A percentile compares a stretch with the other conserved stretches of the same genome.
phyloP scores from a whole-genome alignment of 2,329 filamentous ascomycete species.

The Dothistroma pini region DNA sequence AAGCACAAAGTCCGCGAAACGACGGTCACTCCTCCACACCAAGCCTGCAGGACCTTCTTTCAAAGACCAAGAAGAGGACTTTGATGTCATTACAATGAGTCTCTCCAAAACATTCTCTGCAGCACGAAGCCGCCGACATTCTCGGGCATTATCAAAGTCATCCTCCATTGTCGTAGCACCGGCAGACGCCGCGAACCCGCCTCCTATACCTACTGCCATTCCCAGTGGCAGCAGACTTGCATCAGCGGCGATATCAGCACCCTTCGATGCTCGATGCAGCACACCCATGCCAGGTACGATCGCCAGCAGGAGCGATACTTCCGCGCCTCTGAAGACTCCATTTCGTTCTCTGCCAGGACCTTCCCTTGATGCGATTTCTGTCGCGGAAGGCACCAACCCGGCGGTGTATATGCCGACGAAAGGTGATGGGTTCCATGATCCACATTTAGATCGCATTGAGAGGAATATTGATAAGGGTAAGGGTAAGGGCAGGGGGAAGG shows the following conservation, averaged over 20 bases:
- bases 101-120: slow-evolving; percentile 16
- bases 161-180: background rate
- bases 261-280: background rate
- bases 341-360: background rate
- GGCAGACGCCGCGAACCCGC: background rate
- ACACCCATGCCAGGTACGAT: background rate
- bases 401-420: slow-evolving; percentile 9
- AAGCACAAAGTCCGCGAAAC: slow-evolving; percentile 1
- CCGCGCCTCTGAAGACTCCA: background rate
- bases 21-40: slow-evolving; percentile 7
- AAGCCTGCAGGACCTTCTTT: background rate
- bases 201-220: background rate
- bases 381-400: slow-evolving; percentile 1
- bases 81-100: slow-evolving; percentile 27
- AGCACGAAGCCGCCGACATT: slow-evolving; percentile 4
- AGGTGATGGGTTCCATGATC: slow-evolving; percentile 6
- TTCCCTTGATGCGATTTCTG: background rate
- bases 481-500: slow-evolving; percentile 11
- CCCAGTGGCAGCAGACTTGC: background rate
- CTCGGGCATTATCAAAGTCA: background rate
- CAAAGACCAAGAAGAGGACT: slow-evolving; percentile 1
- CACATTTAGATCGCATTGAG: background rate
- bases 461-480: background rate
- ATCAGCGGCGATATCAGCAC: background rate
- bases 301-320: background rate